Evolutionary conservation across 2,329 filamentous ascomycete species (phyloP), one percentile per base, ranked within the genome.

Genomic region (Seiridium unicorne): DNA sequence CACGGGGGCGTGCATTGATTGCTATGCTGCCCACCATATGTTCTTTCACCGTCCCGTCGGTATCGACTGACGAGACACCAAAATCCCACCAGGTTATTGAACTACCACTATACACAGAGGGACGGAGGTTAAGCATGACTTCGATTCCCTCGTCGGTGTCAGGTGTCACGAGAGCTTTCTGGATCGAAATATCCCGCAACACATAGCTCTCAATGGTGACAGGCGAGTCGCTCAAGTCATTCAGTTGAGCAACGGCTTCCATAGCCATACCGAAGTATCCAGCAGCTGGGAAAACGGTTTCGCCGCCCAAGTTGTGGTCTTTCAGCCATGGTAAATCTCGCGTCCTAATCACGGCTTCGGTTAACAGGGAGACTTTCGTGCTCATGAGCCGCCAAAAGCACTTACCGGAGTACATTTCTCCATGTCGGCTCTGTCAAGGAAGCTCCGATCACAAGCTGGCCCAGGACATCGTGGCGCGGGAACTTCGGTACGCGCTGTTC

Each of bases 61-160:
- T 38, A 36, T 64, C 59, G 32, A 71, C 42, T 4, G 70, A 74
- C 4, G 61, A 69, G 8, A 75, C 67, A 46, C 59, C 66, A 60
- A 73, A 76, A 13, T 71, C 68, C 58, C 64, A 70, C 69, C 68
- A 72, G 10, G 61, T 60, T 42, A 62, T 57, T 10, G 35, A 49
- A 13, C 60, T 60, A 4, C 48, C 55, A 11, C 54, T 54, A 26
- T 61, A 58, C n/a, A 64, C 61, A 10, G 61, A 65, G 6, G 58
- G 65, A 3, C 63, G 64, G 7, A 72, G 42, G 44, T 65, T 68
- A 8, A 67, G 38, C 5, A 73, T 60, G 9, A 70, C 61, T 57
- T 73, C 72, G 35, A 71, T 64, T 6, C 70, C 69, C 1, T 69
- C 67, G 36, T 72, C 70, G 10, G 66, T 63, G n/a, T 73, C 69